Evolutionary conservation across 2,329 filamentous ascomycete species (phyloP).

Genomic region (Pseudocercospora cruenta): DNA sequence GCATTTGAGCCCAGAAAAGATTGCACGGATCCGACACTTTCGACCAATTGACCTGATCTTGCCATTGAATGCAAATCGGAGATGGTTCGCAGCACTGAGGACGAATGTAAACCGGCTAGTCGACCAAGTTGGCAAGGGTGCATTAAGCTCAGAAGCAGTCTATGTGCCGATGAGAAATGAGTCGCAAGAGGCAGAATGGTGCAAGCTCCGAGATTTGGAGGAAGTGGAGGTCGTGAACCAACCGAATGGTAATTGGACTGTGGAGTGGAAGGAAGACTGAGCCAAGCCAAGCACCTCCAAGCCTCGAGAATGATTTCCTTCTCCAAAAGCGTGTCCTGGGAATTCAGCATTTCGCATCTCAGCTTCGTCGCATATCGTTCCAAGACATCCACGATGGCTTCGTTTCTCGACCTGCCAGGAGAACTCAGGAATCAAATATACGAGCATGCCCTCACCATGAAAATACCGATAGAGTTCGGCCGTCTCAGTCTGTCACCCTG

Average conservation of each 20-base stretch:
- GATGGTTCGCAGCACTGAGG: slow-evolving; percentile 21
- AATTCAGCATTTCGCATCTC: too few species aligned
- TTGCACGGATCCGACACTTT: slow-evolving; percentile 19
- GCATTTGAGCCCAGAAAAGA: slow-evolving; percentile 15
- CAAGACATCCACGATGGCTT: too few species aligned
- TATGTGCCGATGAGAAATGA: slow-evolving; percentile 20
- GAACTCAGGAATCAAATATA: too few species aligned
- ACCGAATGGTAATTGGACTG: slow-evolving; percentile 13
- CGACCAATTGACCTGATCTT: slow-evolving; percentile 22
- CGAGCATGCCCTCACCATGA: too few species aligned
- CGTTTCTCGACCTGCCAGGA: too few species aligned
- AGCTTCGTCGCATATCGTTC: too few species aligned
- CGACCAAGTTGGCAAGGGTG: slow-evolving; percentile 19
- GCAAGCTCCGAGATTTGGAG: slow-evolving; percentile 14
- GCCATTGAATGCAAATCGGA: slow-evolving; percentile 11
- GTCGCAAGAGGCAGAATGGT: slow-evolving; percentile 12
- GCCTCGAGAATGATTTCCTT: not conserved
- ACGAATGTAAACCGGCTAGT: slow-evolving; percentile 22
- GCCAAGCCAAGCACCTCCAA: not conserved
- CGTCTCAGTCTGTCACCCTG: too few species aligned
- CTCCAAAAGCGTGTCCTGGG: too few species aligned
- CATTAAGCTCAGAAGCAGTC: slow-evolving; percentile 21
- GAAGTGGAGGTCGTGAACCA: slow-evolving; percentile 7
- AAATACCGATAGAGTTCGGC: too few species aligned
- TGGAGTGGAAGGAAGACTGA: slow-evolving; percentile 14